phyloP scores from a whole-genome alignment of 2,329 filamentous ascomycete species.

The Catunica adiposa region DNA sequence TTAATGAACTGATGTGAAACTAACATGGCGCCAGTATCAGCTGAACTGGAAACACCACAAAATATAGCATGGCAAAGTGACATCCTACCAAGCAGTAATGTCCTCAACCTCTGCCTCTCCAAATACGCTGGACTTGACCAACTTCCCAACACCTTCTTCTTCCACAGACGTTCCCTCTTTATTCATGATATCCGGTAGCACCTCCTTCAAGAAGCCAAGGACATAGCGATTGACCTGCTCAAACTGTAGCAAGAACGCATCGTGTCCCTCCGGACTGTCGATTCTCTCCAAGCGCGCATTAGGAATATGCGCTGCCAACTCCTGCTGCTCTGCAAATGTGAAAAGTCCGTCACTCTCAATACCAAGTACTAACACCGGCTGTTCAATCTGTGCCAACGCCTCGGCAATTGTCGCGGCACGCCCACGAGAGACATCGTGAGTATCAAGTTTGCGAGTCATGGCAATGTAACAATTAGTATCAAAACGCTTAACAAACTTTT shows the following conservation, averaged over 20 bases:
- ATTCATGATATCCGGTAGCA: conserved; percentile 76
- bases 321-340: conserved; percentile 90
- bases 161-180: conserved; percentile 33
- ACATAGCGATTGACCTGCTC: conserved; percentile 90
- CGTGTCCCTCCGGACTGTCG: conserved; percentile 86
- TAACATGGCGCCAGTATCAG: too few species aligned
- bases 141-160: conserved; percentile 37
- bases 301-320: conserved; percentile 68
- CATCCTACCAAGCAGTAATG: conserved; percentile 68
- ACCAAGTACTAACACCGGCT: conserved; percentile 79
- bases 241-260: conserved; percentile 91
- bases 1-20: too few species aligned
- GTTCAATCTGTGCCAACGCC: conserved; percentile 66
- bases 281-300: conserved; percentile 69
- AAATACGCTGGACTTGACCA: conserved; percentile 81
- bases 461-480: conserved; percentile 99
- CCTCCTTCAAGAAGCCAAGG: conserved; percentile 64
- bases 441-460: conserved; percentile 94
- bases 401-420: conserved; percentile 52
- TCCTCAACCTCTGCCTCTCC: conserved; percentile 93
- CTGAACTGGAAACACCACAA: too few species aligned
- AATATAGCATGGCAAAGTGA: too few species aligned
- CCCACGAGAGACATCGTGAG: conserved; percentile 78
- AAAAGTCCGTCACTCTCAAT: conserved; percentile 95
- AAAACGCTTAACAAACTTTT: conserved; percentile 93